Conservation (phyloP, 2,329 filamentous ascomycete species). For the Dactylonectria estremocensis region DNA sequence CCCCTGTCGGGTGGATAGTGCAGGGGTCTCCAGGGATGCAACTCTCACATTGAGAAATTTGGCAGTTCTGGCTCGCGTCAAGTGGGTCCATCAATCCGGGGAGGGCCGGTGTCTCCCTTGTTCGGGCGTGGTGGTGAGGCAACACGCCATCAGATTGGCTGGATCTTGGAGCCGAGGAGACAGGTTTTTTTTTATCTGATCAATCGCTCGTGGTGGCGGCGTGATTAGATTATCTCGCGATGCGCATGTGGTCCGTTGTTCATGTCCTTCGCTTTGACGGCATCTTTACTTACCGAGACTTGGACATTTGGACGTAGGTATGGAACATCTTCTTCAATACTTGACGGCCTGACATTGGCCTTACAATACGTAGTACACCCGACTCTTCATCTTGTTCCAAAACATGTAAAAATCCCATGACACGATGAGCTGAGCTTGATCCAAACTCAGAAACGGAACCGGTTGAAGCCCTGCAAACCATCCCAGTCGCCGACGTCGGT, state of each 20-base stretch:
- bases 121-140: background rate
- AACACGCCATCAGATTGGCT: background rate
- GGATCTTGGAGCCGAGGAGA: background rate
- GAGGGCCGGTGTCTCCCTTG: background rate
- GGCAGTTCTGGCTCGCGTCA: background rate
- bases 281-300: no score
- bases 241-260: no score
- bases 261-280: no score
- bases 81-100: background rate
- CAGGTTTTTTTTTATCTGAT: no score
- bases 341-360: no score
- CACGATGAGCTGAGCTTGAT: background rate
- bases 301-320: no score
- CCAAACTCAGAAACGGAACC: background rate
- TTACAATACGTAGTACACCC: background rate
- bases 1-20: constrained; percentile 24
- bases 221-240: no score
- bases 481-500: constrained; percentile 20
- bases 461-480: background rate
- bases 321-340: no score
- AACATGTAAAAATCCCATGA: background rate
- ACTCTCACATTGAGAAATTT: constrained; percentile 41
- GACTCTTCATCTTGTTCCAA: no score
- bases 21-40: background rate
- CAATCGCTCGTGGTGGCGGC: no score